These are phyloP conservation scores for Vicia sativa DNA, from an alignment of 306 rosid genomes.

Conservation along the genomic window DNA sequence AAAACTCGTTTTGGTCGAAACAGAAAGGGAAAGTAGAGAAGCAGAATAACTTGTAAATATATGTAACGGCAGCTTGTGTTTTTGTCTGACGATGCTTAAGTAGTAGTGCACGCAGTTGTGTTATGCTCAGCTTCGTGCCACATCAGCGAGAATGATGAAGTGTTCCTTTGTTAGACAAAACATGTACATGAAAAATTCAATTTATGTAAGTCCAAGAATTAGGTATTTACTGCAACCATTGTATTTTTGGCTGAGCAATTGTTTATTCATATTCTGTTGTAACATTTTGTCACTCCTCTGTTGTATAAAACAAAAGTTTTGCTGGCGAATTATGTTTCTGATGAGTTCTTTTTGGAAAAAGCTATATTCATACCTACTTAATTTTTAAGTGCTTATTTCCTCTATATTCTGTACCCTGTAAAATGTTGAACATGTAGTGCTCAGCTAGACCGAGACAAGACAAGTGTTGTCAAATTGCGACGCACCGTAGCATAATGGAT, in stretches of 20 bases:
- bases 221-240: slow-evolving; percentile 44
- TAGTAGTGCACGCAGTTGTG: slow-evolving; percentile 43
- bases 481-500: too few species aligned
- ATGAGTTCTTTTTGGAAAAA: slow-evolving; percentile 30
- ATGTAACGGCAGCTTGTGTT: slow-evolving; percentile 39
- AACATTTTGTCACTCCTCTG: slow-evolving; percentile 42
- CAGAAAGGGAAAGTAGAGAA: slow-evolving; percentile 51
- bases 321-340: slow-evolving; percentile 28
- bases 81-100: slow-evolving; percentile 44
- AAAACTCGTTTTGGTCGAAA: slow-evolving; percentile 39
- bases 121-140: slow-evolving; percentile 31
- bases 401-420: neutral
- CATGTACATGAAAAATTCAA: slow-evolving; percentile 62
- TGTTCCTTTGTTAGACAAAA: slow-evolving; percentile 41
- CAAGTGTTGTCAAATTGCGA: neutral
- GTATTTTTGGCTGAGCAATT: slow-evolving; percentile 50
- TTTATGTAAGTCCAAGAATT: slow-evolving; percentile 47
- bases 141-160: slow-evolving; percentile 48
- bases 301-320: slow-evolving; percentile 52
- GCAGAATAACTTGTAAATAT: slow-evolving; percentile 69
- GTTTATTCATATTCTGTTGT: slow-evolving; percentile 41
- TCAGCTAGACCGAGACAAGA: neutral
- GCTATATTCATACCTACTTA: neutral
- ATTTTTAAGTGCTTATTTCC: neutral
- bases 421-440: neutral